These are phyloP conservation scores for Mycena epipterygia DNA, from an alignment of 768 basidiomycete species.

Conservation along the genomic window DNA sequence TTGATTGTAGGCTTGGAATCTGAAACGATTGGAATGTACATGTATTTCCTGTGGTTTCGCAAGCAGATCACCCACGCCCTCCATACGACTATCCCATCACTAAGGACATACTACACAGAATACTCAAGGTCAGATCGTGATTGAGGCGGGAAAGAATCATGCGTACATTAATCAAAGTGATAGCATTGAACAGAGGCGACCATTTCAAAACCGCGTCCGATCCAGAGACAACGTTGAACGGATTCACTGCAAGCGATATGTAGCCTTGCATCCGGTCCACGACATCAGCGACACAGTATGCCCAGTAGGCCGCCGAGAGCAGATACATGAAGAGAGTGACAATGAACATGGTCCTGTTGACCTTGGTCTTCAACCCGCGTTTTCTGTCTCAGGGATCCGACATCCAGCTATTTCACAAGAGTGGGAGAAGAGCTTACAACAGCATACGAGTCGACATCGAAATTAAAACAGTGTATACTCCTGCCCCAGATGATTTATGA, in stretches of 20 bases:
- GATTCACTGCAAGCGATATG: not conserved
- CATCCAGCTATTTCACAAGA: no score
- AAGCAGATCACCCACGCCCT: conserved; percentile 24
- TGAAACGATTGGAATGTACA: conserved; percentile 26
- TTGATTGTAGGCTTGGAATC: no score
- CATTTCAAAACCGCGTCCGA: not conserved
- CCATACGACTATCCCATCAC: conserved; percentile 26
- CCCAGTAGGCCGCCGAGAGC: not conserved
- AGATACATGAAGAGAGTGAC: conserved; percentile 17
- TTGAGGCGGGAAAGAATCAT: not conserved
- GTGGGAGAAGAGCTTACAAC: no score
- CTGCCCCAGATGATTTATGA: not conserved
- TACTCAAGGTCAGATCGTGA: not conserved
- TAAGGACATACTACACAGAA: conserved; percentile 8
- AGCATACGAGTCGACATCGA: conserved; percentile 30
- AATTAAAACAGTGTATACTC: conserved; percentile 8
- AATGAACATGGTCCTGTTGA: conserved; percentile 8
- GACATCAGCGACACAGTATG: not conserved
- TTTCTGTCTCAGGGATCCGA: not conserved
- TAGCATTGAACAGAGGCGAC: conserved; percentile 7
- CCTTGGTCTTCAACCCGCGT: conserved; percentile 4
- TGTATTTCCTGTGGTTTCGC: conserved; percentile 21
- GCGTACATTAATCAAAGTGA: not conserved
- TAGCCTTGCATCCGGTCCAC: not conserved
- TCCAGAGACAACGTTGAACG: no score